phyloP scores from a whole-genome alignment of 164 flowering plant genomes.

The Akebia trifoliata region DNA sequence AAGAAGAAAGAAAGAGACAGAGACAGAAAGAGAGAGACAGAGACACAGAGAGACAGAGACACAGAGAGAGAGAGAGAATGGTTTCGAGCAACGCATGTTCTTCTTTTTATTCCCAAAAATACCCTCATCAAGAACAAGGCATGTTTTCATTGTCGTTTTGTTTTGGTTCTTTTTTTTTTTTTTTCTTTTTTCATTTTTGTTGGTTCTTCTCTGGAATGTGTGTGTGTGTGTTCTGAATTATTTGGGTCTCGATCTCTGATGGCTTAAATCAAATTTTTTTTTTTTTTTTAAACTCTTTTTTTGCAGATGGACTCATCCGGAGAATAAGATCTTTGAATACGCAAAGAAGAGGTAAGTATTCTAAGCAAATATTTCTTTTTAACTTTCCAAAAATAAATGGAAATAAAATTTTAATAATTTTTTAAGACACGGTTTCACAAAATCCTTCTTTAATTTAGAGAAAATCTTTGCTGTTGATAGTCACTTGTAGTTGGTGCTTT shows the following conservation, averaged over 20 bases:
- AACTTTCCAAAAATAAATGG: neutral
- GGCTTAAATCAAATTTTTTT: neutral
- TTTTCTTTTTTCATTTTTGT: neutral
- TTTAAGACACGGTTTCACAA: neutral
- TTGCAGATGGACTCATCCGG: neutral
- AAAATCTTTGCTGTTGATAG: too few species aligned
- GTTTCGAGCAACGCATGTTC: neutral
- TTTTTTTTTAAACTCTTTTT: neutral
- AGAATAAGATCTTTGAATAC: neutral
- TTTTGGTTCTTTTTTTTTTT: conserved; percentile 1
- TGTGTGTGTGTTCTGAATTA: too few species aligned
- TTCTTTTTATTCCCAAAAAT: neutral
- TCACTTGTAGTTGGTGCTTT: too few species aligned
- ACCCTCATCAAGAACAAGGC: conserved; percentile 1
- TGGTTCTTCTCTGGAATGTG: too few species aligned
- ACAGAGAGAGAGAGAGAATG: neutral
- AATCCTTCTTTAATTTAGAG: neutral
- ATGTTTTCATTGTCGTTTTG: neutral
- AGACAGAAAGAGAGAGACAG: too few species aligned
- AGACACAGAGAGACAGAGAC: too few species aligned
- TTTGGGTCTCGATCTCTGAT: too few species aligned
- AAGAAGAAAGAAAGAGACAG: too few species aligned
- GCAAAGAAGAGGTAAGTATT: conserved; percentile 2
- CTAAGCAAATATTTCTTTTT: neutral
- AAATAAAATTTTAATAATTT: neutral